Percentiles rank a stretch among this genome's conserved stretches.
Evolutionary conservation across 441 rosid species (phyloP).

Genomic region (Gossypium laxum): DNA sequence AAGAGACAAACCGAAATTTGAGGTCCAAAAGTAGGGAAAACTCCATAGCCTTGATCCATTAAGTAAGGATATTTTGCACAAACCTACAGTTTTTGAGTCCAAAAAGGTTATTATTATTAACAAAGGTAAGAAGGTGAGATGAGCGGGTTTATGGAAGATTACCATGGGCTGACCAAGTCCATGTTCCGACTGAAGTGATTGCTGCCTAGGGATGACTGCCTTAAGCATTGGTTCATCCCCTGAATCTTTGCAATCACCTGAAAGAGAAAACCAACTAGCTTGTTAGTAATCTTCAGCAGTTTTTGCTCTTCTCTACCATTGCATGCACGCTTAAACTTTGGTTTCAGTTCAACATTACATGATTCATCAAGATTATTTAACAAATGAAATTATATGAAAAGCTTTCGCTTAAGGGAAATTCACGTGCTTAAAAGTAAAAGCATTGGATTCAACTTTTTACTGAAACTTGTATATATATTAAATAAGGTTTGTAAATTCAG

Average conservation of each 20-base stretch:
- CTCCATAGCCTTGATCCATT: constrained; percentile 55
- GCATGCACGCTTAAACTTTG: neutral
- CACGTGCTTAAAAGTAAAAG: too few species aligned
- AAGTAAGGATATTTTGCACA: constrained; percentile 45
- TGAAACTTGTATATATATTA: too few species aligned
- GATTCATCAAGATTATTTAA: neutral
- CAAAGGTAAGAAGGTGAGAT: neutral
- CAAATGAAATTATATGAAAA: neutral
- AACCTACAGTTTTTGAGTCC: constrained; percentile 28
- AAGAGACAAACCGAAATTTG: constrained; percentile 39
- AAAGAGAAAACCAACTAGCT: constrained; percentile 13
- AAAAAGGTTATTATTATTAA: neutral
- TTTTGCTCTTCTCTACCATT: neutral
- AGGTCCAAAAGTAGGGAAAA: constrained; percentile 57
- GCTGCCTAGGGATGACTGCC: constrained; percentile 33
- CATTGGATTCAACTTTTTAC: too few species aligned
- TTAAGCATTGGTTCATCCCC: neutral
- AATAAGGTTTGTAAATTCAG: too few species aligned
- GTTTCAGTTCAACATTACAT: neutral
- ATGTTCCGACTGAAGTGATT: constrained; percentile 38
- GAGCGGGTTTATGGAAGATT: constrained; percentile 4
- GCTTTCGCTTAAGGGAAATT: neutral
- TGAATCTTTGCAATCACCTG: constrained; percentile 31
- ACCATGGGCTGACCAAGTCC: constrained; percentile 63
- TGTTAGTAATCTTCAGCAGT: constrained; percentile 12